phyloP scores from a whole-genome alignment of 1,284 basidiomycete species.

The Wallemia mellicola region DNA sequence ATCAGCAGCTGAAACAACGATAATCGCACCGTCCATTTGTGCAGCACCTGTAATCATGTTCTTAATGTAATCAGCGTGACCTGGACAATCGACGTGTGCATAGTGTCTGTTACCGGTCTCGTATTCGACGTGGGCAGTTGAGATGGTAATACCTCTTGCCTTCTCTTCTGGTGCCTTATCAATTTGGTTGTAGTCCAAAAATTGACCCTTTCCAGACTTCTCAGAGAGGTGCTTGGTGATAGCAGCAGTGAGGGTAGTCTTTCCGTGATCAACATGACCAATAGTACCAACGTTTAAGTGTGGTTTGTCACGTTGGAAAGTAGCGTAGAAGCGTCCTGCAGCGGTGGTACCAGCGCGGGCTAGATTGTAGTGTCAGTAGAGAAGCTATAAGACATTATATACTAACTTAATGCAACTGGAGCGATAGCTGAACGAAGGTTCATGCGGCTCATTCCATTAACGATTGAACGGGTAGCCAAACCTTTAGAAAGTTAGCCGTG shows the following conservation, averaged over 20 bases:
- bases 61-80: conserved; percentile 19
- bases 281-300: conserved; percentile 1
- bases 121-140: conserved; percentile 74
- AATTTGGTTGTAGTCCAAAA: conserved; percentile 91
- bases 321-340: neutral
- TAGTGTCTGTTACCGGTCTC: conserved; percentile 79
- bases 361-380: neutral
- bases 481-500: neutral
- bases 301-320: neutral
- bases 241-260: conserved; percentile 87
- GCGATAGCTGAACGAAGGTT: neutral
- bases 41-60: conserved; percentile 99
- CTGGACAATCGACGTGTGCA: conserved; percentile 95
- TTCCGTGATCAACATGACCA: conserved; percentile 16
- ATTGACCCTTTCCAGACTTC: conserved; percentile 47
- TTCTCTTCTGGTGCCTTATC: conserved; percentile 99
- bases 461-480: neutral
- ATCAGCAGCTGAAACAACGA: conserved; percentile 93
- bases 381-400: too few relatives aligned
- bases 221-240: conserved; percentile 85
- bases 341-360: neutral
- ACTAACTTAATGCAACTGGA: neutral
- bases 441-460: neutral
- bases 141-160: conserved; percentile 95
- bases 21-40: conserved; percentile 93